Conservation (phyloP, 2,329 filamentous ascomycete species). For the Alternaria postmessia region DNA sequence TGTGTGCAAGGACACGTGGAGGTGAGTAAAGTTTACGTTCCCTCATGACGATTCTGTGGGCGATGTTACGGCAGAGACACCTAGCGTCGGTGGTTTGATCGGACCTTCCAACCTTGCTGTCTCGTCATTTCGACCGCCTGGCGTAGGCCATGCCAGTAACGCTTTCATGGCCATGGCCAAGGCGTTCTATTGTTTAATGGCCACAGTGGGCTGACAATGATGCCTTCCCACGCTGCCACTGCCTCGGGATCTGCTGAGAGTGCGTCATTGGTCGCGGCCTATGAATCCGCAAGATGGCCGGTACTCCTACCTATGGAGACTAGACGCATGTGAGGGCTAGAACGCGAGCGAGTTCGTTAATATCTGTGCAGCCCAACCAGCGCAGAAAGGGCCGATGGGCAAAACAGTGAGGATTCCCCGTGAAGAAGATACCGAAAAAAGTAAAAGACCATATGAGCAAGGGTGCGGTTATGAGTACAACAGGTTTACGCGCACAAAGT, state of each 20-base stretch:
- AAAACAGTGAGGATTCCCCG: not conserved
- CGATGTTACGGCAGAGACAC: not conserved
- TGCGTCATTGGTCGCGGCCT: not conserved
- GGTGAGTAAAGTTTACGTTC: not conserved
- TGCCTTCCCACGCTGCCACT: not conserved
- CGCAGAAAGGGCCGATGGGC: not conserved
- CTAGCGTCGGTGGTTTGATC: constrained; percentile 1
- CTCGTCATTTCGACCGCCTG: not conserved
- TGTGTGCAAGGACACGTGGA: constrained; percentile 1
- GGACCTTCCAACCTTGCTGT: constrained; percentile 1
- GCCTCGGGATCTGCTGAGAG: not conserved
- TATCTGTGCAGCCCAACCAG: constrained; percentile 5
- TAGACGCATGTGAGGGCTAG: constrained; percentile 2
- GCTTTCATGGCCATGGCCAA: not conserved
- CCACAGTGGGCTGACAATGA: constrained; percentile 6
- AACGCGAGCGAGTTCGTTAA: not conserved
- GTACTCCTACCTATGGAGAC: not conserved
- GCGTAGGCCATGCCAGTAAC: not conserved
- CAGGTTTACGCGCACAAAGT: not conserved
- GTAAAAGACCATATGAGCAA: not conserved
- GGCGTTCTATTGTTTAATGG: not conserved
- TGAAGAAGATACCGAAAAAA: not conserved
- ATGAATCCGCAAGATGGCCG: not conserved
- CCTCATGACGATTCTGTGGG: not conserved
- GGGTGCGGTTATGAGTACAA: not conserved